Percentiles rank a stretch among this genome's conserved stretches.
Evolutionary conservation across 352 stramenopile genomes (phyloP).

Genomic region (Globisporangium rhizosaccharum): DNA sequence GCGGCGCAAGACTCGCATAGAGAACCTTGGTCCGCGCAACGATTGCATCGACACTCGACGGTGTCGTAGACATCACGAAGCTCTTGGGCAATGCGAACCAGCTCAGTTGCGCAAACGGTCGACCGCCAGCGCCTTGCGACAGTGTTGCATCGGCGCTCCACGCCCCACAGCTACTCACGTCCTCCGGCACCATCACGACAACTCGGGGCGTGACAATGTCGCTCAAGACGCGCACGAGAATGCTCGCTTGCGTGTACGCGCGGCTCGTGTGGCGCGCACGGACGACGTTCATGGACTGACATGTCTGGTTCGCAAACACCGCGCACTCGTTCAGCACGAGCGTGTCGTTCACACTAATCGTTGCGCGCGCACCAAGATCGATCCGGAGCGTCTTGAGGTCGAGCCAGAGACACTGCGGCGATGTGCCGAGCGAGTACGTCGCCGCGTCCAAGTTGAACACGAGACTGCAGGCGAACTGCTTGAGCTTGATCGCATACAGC

Average conservation of each 20-base stretch:
- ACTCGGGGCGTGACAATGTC: slow-evolving; percentile 32
- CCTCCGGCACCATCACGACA: slow-evolving; percentile 43
- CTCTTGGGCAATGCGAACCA: slow-evolving; percentile 42
- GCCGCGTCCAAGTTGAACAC: slow-evolving; percentile 34
- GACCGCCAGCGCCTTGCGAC: slow-evolving; percentile 46
- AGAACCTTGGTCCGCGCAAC: slow-evolving; percentile 19
- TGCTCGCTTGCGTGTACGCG: slow-evolving; percentile 44
- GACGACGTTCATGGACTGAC: slow-evolving; percentile 37
- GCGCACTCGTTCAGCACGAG: slow-evolving; percentile 51
- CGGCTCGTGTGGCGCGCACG: slow-evolving; percentile 45
- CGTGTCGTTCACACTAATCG: slow-evolving; percentile 31
- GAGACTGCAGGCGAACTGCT: slow-evolving; percentile 41
- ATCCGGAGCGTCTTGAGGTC: slow-evolving; percentile 47
- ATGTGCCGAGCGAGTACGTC: slow-evolving; percentile 33
- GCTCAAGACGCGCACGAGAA: slow-evolving; percentile 23
- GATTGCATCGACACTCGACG: background rate
- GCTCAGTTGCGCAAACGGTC: slow-evolving; percentile 27
- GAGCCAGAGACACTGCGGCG: slow-evolving; percentile 44
- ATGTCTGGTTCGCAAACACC: slow-evolving; percentile 39
- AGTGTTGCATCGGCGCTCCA: slow-evolving; percentile 48
- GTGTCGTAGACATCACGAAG: slow-evolving; percentile 2
- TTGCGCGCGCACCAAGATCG: slow-evolving; percentile 34
- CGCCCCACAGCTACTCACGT: slow-evolving; percentile 52
- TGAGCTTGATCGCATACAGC: slow-evolving; percentile 28
- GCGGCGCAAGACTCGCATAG: slow-evolving; percentile 20